phyloP scores from a whole-genome alignment of 305 asterid genomes.

The Fraxinus latifolia region DNA sequence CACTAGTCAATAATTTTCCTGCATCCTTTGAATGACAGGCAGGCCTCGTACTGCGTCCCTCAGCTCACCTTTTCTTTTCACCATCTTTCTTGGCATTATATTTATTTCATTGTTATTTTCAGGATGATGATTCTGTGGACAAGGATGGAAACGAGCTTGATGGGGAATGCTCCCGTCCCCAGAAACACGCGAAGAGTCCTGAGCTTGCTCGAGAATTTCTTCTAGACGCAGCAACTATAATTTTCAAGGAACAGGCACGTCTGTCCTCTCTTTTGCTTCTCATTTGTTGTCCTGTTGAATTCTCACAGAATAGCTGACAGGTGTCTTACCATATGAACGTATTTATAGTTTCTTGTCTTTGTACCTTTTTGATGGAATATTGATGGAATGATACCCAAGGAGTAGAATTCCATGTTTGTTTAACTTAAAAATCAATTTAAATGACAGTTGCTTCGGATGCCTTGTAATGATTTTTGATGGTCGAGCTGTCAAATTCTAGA shows the following conservation, averaged over 20 bases:
- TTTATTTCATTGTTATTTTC: conserved; percentile 18
- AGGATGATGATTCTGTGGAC: conserved; percentile 99
- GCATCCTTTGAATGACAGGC: neutral
- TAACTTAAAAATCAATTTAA: neutral
- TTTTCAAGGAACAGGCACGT: conserved; percentile 97
- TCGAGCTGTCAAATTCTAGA: neutral
- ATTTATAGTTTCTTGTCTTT: neutral
- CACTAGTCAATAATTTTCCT: neutral
- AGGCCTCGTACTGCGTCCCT: conserved; percentile 20
- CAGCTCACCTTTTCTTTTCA: conserved; percentile 14
- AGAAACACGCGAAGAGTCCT: conserved; percentile 99
- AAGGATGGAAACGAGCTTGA: conserved; percentile 95
- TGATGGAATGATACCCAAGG: conserved; percentile 2
- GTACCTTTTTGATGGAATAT: neutral
- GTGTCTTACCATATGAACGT: neutral
- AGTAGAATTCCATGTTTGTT: neutral
- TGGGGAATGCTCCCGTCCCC: conserved; percentile 96
- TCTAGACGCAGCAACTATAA: conserved; percentile 96
- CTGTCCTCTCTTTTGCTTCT: conserved; percentile 10
- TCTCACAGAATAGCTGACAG: neutral
- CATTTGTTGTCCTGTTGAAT: neutral
- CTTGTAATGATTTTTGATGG: neutral
- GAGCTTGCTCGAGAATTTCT: conserved; percentile 99
- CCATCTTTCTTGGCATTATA: neutral
- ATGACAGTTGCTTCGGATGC: neutral